Base-by-base conservation (phyloP, 2,329 filamentous ascomycete species). In the Herpomyces periplanetae region DNA sequence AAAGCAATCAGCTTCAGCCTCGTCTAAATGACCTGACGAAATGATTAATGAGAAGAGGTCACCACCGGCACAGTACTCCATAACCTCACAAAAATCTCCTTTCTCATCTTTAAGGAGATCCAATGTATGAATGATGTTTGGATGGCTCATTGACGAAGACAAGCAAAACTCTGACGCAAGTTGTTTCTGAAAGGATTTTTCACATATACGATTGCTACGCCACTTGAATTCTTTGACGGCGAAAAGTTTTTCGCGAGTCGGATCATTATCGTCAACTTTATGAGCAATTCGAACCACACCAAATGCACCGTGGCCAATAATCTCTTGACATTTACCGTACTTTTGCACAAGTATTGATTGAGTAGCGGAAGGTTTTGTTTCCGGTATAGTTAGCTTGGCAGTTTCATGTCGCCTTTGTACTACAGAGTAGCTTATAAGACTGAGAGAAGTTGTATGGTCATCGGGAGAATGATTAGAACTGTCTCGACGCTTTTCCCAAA, bases 81-180 rank as follows among this genome's bases (percentile, higher is more conserved):
- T 96, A 20, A 96, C 80, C 38, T 96, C 80, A 39, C 80, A 96
- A 39, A 80, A 91, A 34, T 87, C 71, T 24, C 80, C 80, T 42
- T 91, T 91, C 30, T 75, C 58, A 33, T 96, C 80, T 39, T 88
- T 68, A 15, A 96, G 51, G 5, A 96, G 51, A 34, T 96, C 80
- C 20, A 96, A 53, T 1, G 80, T 96, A 38, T 88, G 80, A 30
- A 96, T 96, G 31, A 96, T 69, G 34, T 96, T 96, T 7, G 80
- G 75, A 35, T 96, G 80, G 26, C 73, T 66, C 25, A 96, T 54
- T 5, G 73, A 87, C 0, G 75, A 91, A 1, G 80, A 91, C 30
- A 96, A 91, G 42, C 80, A 91, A 37, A 96, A 96, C 34, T 96
- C 80, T 19, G 75, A 73, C 2, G 80, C 91, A 20, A 96, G 49